phyloP scores from a whole-genome alignment of 345 rosid genomes.

The Salix brachista region DNA sequence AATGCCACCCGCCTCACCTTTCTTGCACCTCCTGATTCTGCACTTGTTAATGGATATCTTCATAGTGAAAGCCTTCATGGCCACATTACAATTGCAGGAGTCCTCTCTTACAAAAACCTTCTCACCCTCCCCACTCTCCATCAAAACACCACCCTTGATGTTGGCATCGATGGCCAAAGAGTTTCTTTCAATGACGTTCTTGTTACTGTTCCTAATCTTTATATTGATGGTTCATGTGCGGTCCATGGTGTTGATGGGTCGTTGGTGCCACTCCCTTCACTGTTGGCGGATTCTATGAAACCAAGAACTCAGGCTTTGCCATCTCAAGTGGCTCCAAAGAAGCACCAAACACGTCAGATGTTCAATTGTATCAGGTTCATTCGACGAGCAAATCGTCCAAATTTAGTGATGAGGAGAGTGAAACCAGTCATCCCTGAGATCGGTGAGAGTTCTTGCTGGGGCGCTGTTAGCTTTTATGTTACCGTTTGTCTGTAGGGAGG shows the following conservation, averaged over 20 bases:
- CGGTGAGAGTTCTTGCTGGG: neutral
- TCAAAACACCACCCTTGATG: slow-evolving; percentile 10
- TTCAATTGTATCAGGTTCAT: neutral
- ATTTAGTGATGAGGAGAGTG: neutral
- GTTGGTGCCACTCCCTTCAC: slow-evolving; percentile 2
- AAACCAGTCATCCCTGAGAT: neutral
- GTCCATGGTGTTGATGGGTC: slow-evolving; percentile 25
- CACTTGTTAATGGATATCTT: slow-evolving; percentile 11
- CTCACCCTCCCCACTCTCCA: slow-evolving; percentile 23
- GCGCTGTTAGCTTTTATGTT: neutral
- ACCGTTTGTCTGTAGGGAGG: neutral
- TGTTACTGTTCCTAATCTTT: slow-evolving; percentile 23
- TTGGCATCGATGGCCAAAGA: slow-evolving; percentile 11
- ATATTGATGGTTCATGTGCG: slow-evolving; percentile 17
- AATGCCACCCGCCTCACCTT: slow-evolving; percentile 3
- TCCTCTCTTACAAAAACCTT: slow-evolving; percentile 14
- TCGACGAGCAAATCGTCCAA: neutral
- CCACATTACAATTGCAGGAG: slow-evolving; percentile 13
- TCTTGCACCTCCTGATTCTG: slow-evolving; percentile 16
- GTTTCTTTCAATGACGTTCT: slow-evolving; percentile 20
- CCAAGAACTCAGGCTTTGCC: slow-evolving; percentile 2
- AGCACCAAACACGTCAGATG: neutral
- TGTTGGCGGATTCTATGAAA: neutral
- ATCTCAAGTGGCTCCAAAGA: slow-evolving; percentile 1
- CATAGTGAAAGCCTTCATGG: neutral